Conservation (phyloP, 1,284 basidiomycete genomes). For the Puccinia coronata region DNA sequence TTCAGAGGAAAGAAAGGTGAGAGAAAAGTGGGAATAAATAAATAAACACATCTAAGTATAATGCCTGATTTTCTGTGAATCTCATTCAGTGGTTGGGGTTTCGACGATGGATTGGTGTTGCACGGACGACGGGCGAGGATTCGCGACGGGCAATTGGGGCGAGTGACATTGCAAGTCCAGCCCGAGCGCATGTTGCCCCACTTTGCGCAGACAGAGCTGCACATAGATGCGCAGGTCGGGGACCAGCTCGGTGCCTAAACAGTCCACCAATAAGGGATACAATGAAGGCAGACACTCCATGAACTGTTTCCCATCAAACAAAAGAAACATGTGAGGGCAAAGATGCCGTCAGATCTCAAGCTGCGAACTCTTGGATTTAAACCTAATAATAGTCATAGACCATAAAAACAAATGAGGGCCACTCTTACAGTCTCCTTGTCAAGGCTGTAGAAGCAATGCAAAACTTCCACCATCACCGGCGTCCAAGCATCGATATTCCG, state of each 20-base stretch:
- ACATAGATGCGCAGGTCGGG: constrained; percentile 34
- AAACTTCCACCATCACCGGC: constrained; percentile 89
- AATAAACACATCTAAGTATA: no score
- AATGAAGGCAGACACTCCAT: constrained; percentile 22
- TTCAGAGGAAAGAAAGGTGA: no score
- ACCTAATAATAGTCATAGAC: neutral
- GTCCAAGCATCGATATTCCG: constrained; percentile 98
- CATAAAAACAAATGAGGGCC: no score
- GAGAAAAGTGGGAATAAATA: no score
- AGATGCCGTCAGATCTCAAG: no score
- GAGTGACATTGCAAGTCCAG: neutral
- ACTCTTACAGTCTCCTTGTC: constrained; percentile 80
- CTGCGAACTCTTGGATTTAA: no score
- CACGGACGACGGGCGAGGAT: no score
- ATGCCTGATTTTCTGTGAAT: no score
- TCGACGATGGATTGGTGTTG: no score
- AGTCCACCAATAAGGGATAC: constrained; percentile 37
- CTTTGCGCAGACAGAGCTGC: constrained; percentile 40
- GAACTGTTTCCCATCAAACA: constrained; percentile 15
- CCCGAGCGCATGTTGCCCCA: constrained; percentile 25
- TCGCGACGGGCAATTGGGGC: neutral
- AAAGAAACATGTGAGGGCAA: no score
- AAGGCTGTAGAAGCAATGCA: constrained; percentile 84
- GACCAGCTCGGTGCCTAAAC: constrained; percentile 21
- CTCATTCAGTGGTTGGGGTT: no score